Evolutionary conservation across 148 eudicot genomes (phyloP).

Genomic region (Arbutus unedo): DNA sequence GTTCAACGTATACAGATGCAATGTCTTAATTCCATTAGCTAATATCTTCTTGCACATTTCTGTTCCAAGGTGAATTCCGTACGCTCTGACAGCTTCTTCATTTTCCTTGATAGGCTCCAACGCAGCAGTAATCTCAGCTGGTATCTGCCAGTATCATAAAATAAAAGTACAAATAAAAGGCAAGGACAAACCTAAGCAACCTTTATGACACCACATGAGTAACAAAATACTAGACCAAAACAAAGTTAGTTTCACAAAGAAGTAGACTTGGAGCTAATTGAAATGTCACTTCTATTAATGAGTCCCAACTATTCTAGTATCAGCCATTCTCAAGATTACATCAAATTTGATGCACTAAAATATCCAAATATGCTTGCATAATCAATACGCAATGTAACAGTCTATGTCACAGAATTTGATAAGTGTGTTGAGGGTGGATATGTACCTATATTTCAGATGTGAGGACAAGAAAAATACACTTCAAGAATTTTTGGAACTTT

Average conservation of each 20-base stretch:
- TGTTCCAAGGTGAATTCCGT: conserved; percentile 94
- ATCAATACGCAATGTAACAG: not conserved
- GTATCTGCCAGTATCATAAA: conserved; percentile 45
- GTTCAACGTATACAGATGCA: conserved; percentile 89
- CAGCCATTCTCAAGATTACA: not conserved
- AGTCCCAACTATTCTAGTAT: not conserved
- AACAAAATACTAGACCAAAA: too few relatives aligned
- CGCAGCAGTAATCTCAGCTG: conserved; percentile 76
- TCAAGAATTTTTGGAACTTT: not conserved
- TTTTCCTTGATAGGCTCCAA: conserved; percentile 97
- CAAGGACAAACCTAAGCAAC: not conserved
- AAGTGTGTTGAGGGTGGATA: not conserved
- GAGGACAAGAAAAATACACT: not conserved
- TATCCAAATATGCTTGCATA: not conserved
- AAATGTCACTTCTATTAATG: not conserved
- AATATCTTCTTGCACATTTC: conserved; percentile 99
- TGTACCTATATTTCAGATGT: not conserved
- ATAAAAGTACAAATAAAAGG: not conserved
- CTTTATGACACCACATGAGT: not conserved
- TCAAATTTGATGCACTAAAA: not conserved
- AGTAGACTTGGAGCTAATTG: not conserved
- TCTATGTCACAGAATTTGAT: not conserved
- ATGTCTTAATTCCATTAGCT: conserved; percentile 73
- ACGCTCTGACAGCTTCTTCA: conserved; percentile 93
- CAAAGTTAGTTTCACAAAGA: not conserved